Evolutionary conservation across 2,329 filamentous ascomycete species (phyloP), one percentile per base, ranked within the genome.

Genomic region (Cercospora nicotianae): DNA sequence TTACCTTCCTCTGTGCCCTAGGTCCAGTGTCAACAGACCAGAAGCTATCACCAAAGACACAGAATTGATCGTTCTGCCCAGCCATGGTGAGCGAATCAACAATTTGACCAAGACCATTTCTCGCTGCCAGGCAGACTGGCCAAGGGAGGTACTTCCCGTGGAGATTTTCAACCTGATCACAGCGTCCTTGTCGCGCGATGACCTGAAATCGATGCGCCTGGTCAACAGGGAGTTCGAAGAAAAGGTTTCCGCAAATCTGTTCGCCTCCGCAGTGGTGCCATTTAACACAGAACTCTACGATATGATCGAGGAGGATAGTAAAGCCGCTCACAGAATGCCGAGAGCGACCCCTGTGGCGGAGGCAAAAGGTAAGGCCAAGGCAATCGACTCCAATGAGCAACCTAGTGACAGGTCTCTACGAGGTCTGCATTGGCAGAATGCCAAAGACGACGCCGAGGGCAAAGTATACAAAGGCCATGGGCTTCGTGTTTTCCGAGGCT

Each of bases 201-300:
- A 89, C 68, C 81, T 90, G 61, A 86, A 87, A 76, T 82, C 79
- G 31, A 82, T 91, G 77, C 86, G 89, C 5, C 80, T 90, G 3
- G 88, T 90, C 3, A 87, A 83, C 73, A 82, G 80, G 42, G 87
- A 89, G 65, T 87, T 88, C 69, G 87, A 90, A 67, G 71, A 76
- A 12, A 86, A 86, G 68, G 82, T 89, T 1, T 88, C 87, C 0
- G 80, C 82, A 45, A 80, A 83, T 48, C 83, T 90, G 57, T 91
- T 90, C 75, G 81, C 83, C 66, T 87, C 87, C 55, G 86, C 89
- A 8, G 87, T 91, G 5, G 86, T 90, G 1, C 87, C 87, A 1
- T 91, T 91, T 79, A 86, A 85, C 51, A 84, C 87, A 1, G 86
- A 89, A 71, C 85, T 91, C 26, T 90, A 87, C 75, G 84, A 84